Evolutionary conservation across 1,284 basidiomycete genomes (phyloP).

Genomic region (Omphalotus olearius): DNA sequence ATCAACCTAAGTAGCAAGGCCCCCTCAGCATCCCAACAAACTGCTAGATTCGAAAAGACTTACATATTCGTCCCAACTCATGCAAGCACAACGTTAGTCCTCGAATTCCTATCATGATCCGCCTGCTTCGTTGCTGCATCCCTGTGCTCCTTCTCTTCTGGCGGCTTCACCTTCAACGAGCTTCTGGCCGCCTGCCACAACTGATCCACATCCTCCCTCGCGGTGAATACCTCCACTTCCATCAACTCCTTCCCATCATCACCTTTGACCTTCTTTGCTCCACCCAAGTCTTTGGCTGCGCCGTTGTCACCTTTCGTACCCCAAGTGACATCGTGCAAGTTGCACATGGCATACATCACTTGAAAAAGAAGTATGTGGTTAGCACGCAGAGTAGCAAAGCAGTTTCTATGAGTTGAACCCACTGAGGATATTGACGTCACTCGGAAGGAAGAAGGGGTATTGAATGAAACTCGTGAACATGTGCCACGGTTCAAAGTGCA

Average conservation of each 20-base stretch:
- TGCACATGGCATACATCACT: constrained; percentile 92
- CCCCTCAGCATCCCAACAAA: not conserved
- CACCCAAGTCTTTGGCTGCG: constrained; percentile 79
- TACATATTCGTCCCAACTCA: constrained; percentile 87
- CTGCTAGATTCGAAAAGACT: constrained; percentile 22
- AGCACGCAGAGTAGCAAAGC: not conserved
- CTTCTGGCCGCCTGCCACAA: constrained; percentile 74
- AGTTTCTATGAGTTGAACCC: constrained; percentile 18
- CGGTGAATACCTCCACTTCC: constrained; percentile 81
- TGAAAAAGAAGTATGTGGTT: constrained; percentile 5
- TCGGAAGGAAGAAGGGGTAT: constrained; percentile 78
- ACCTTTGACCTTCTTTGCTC: constrained; percentile 82
- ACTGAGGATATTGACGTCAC: constrained; percentile 86
- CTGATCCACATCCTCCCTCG: constrained; percentile 81
- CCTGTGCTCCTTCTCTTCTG: constrained; percentile 75
- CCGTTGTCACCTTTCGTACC: constrained; percentile 88
- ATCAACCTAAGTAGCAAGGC: constrained; percentile 43
- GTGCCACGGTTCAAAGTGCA: constrained; percentile 92
- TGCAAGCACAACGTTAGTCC: constrained; percentile 80
- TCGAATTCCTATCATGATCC: constrained; percentile 80
- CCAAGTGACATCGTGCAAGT: constrained; percentile 86
- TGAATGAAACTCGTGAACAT: constrained; percentile 89
- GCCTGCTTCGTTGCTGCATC: constrained; percentile 85
- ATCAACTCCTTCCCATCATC: constrained; percentile 82
- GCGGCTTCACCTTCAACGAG: constrained; percentile 56